Conservation (phyloP, 1,139 yeast genomes). For the Yamadazyma conglobata region DNA sequence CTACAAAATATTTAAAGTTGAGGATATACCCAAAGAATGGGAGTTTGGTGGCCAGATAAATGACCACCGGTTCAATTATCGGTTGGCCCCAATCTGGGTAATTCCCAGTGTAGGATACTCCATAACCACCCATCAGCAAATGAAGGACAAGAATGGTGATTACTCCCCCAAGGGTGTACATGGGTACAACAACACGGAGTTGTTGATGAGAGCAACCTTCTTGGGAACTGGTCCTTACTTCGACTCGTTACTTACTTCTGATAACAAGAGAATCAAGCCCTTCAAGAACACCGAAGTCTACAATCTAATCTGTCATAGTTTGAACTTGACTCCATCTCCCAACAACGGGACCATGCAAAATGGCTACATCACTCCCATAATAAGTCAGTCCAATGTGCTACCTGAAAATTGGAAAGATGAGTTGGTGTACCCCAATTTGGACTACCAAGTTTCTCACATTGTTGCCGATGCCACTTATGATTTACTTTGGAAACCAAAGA, state of each 20-base stretch:
- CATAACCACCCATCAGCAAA: slow-evolving; percentile 59
- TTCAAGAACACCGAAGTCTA: slow-evolving; percentile 73
- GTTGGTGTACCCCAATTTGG: slow-evolving; percentile 54
- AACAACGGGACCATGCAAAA: slow-evolving; percentile 52
- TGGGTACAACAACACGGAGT: slow-evolving; percentile 76
- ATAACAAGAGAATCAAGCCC: slow-evolving; percentile 47
- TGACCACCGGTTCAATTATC: slow-evolving; percentile 44
- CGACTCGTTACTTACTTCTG: slow-evolving; percentile 21
- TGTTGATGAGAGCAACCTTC: slow-evolving; percentile 80
- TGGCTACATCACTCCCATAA: slow-evolving; percentile 14
- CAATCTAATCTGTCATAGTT: slow-evolving; percentile 67
- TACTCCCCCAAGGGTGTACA: slow-evolving; percentile 75
- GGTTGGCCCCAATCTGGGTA: slow-evolving; percentile 84
- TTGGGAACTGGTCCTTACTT: slow-evolving; percentile 82
- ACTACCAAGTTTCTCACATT: slow-evolving; percentile 45
- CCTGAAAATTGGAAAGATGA: slow-evolving; percentile 55
- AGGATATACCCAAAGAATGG: slow-evolving; percentile 62
- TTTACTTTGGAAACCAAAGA: slow-evolving; percentile 31
- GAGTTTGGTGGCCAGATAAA: slow-evolving; percentile 54
- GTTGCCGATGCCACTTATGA: slow-evolving; percentile 55
- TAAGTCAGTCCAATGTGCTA: slow-evolving; percentile 29
- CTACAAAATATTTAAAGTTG: slow-evolving; percentile 44
- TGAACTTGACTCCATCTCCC: slow-evolving; percentile 52
- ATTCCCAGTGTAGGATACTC: slow-evolving; percentile 81
- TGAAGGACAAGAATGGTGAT: slow-evolving; percentile 45